Evolutionary conservation across 1,284 basidiomycete genomes (phyloP).

Genomic region (Xerocomus nothofagi): DNA sequence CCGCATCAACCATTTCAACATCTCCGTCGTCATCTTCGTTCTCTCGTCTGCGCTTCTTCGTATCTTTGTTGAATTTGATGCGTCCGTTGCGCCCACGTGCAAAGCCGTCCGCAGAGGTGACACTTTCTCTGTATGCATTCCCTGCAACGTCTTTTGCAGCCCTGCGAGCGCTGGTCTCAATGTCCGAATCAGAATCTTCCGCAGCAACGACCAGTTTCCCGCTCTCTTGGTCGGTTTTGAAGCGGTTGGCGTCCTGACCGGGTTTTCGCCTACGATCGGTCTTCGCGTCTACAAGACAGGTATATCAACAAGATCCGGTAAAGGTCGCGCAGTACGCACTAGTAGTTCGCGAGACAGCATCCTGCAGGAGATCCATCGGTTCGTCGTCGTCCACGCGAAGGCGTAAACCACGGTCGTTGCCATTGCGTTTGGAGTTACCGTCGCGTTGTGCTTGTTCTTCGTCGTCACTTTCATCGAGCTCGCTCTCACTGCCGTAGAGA

Average conservation of each 20-base stretch:
- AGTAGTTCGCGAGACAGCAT: constrained; percentile 75
- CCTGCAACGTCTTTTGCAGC: constrained; percentile 62
- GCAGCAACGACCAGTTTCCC: constrained; percentile 91
- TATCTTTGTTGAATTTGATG: constrained; percentile 97
- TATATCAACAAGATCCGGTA: constrained; percentile 6
- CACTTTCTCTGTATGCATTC: constrained; percentile 80
- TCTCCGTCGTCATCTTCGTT: constrained; percentile 55
- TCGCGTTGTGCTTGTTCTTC: constrained; percentile 44
- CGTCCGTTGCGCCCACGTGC: constrained; percentile 80
- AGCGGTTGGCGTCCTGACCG: constrained; percentile 82
- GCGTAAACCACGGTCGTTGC: constrained; percentile 48
- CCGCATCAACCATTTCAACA: constrained; percentile 68
- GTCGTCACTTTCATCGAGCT: constrained; percentile 75
- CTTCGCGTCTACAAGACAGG: constrained; percentile 46
- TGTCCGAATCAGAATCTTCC: constrained; percentile 50
- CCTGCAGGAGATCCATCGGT: constrained; percentile 93
- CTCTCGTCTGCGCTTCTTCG: constrained; percentile 81
- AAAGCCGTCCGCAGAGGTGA: constrained; percentile 88
- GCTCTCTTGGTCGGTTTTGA: constrained; percentile 83
- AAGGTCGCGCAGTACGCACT: constrained; percentile 48
- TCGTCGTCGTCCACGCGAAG: constrained; percentile 90
- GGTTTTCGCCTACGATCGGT: constrained; percentile 66
- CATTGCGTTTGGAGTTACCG: constrained; percentile 39
- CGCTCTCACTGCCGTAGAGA: constrained; percentile 91
- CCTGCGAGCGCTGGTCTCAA: constrained; percentile 36